Percentiles rank a stretch among this genome's conserved stretches.
phyloP scores from a whole-genome alignment of 768 basidiomycete genomes.

The Naganishia vaughanmartiniae region DNA sequence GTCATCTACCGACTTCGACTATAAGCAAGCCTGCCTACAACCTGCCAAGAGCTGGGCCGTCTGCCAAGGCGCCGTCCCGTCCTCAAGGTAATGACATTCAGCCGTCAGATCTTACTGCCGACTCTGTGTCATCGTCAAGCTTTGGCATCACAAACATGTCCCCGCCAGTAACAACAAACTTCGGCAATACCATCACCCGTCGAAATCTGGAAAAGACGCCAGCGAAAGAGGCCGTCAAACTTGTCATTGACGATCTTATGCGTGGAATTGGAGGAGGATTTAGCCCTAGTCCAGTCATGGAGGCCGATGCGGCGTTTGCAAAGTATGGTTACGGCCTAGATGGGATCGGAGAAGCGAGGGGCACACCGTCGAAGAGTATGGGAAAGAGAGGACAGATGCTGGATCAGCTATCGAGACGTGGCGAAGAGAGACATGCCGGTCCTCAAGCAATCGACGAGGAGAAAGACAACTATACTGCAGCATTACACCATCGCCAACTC shows the following conservation, averaged over 20 bases:
- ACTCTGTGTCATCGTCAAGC: slow-evolving; percentile 58
- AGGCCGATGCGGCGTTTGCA: slow-evolving; percentile 43
- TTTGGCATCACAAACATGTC: slow-evolving; percentile 51
- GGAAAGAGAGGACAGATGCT: slow-evolving; percentile 21
- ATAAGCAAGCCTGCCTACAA: neutral
- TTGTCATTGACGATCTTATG: slow-evolving; percentile 73
- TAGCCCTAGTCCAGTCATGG: slow-evolving; percentile 38
- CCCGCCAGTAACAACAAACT: slow-evolving; percentile 61
- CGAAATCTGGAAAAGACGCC: slow-evolving; percentile 41
- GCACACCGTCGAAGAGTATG: slow-evolving; percentile 23
- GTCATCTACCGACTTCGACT: slow-evolving; percentile 44
- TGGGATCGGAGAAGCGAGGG: slow-evolving; percentile 24
- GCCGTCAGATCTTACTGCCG: slow-evolving; percentile 52
- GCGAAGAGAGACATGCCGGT: slow-evolving; percentile 17
- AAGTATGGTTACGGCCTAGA: slow-evolving; percentile 33
- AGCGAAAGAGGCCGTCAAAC: slow-evolving; percentile 60
- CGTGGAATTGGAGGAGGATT: slow-evolving; percentile 32
- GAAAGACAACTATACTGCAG: neutral
- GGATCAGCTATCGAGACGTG: neutral
- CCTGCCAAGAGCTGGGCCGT: neutral
- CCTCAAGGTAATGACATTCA: slow-evolving; percentile 50
- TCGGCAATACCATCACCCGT: slow-evolving; percentile 40
- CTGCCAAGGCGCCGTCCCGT: slow-evolving; percentile 42
- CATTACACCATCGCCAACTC: neutral
- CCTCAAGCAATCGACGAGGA: neutral